These are phyloP conservation scores for Keithomyces neogunnii DNA, from an alignment of 2,329 filamentous ascomycete species.

Conservation along the genomic window DNA sequence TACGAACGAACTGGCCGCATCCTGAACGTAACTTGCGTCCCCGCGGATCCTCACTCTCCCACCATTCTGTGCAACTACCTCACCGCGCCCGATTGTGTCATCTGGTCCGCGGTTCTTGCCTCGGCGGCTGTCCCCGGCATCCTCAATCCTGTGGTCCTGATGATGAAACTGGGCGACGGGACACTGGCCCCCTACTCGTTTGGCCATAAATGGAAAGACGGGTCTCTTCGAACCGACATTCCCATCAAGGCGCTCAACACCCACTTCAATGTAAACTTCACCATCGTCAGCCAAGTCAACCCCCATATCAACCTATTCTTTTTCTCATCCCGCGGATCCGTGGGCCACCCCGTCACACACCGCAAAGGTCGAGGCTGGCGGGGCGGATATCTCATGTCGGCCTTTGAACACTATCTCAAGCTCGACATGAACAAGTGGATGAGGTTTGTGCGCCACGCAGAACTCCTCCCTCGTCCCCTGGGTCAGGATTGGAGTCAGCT, in stretches of 20 bases:
- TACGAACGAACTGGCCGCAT: constrained; percentile 91
- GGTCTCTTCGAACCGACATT: constrained; percentile 87
- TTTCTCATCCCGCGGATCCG: constrained; percentile 87
- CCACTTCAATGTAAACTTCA: constrained; percentile 98
- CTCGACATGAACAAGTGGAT: constrained; percentile 97
- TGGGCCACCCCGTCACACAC: constrained; percentile 90
- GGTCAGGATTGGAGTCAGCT: constrained; percentile 97
- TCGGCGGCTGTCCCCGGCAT: constrained; percentile 95
- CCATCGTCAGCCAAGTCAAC: constrained; percentile 82
- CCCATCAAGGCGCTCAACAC: constrained; percentile 89
- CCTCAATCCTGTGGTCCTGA: constrained; percentile 86
- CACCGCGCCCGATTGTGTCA: constrained; percentile 91
- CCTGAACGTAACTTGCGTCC: constrained; percentile 91
- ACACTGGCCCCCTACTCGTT: constrained; percentile 84
- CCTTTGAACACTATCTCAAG: constrained; percentile 90
- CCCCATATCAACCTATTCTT: constrained; percentile 99
- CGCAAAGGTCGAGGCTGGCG: constrained; percentile 90
- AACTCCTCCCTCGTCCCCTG: constrained; percentile 79
- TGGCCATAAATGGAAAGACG: constrained; percentile 99
- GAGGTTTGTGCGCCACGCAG: constrained; percentile 84
- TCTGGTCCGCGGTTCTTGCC: constrained; percentile 93
- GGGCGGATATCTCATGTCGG: constrained; percentile 87
- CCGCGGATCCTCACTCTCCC: constrained; percentile 87
- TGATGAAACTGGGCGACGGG: constrained; percentile 76
- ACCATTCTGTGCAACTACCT: constrained; percentile 92